Base-by-base conservation (phyloP, 352 stramenopile species). In the Globisporangium splendens region DNA sequence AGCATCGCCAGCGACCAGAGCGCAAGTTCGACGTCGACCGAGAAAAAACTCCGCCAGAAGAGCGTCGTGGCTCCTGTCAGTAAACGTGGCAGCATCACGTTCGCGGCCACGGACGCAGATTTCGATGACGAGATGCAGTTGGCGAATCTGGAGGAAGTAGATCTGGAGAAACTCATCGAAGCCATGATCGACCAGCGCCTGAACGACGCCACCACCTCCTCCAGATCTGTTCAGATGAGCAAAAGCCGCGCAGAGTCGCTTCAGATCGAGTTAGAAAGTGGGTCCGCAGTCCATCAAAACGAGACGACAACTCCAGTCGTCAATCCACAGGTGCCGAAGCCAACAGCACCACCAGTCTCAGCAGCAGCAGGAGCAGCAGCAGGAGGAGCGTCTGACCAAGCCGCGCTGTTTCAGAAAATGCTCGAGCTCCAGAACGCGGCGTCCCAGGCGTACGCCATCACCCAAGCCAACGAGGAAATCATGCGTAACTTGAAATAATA, bases 401-500 rank as follows among this genome's bases (percentile, higher is more conserved):
- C 42, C 1, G 44, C 41, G 7, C 42, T 69, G 18, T 69, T 69
- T 17, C 46, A 70, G 51, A 58, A 71, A 50, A 77, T 86, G 70
- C 61, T 70, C 47, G 70, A 62, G 47, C 62, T 85, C 8, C 73
- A 85, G 51, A 69, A 50, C 12, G 71, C 68, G 1, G 68, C 64
- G 1, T 62, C 80, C 10, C 51, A 78, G 58, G 71, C 68, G 11
- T 80, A 73, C 54, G 50, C 59, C 50, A 75, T 75, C 20, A 72
- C 73, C 15, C 69, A 77, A 41, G 75, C 69, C 12, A 86, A 80
- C 56, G 69, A 79, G 46, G 59, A 73, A 61, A 69, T 81, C 53
- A 83, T 86, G 68, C 28, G 28, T 0, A 31, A 5, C 24, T 31
- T 31, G 24, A 31, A 31, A 31, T 31, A 31, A 31, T 31, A n/a